Base-by-base conservation (phyloP, 23 red algal species). In the Gracilaria domingensis region DNA sequence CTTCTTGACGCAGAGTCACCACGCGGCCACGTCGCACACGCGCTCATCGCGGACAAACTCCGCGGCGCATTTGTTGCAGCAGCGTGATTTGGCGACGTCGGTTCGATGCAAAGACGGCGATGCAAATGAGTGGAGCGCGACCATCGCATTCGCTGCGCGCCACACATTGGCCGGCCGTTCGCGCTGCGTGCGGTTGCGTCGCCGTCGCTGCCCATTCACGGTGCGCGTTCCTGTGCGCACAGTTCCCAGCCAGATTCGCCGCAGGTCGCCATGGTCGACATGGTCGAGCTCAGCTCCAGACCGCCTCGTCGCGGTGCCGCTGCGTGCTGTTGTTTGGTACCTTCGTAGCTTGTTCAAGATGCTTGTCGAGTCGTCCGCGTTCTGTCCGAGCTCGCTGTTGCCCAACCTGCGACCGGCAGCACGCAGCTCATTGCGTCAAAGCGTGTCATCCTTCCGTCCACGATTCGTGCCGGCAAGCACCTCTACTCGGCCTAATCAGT, bases 401-500 rank as follows among this genome's bases (percentile, higher is more conserved):
- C 54, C 55, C 45, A 48, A 35, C 39, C 21, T 83, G 55, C 53
- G 30, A 20, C 26, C 53, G 6, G 26, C 80, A 34, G 54, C 39
- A 12, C 60, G 57, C 38, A 25, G 14, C 16, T 23, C 40, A 16
- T 9, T 61, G 17, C 6, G 24, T 14, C 59, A 0, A 9, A 23
- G 23, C 57, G 28, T 49, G 6, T 85, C 81, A 4, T 8, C 81
- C 60, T 85, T 85, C 39, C 38, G 40, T 47, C 81, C 81, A 33
- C 11, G 51, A 16, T 45, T 70, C 37, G 17, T 17, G 65, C 81
- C 37, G 1, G 13, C 21, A 0, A 33, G 33, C 4, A 12, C 35
- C 0, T 12, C 81, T 0, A 21, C 54, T 0, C 54, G 7, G n/a
- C 54, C 28, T 30, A 39, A 13, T 55, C 51, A 35, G 13, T 26